phyloP scores from a whole-genome alignment of 2,329 filamentous ascomycete species.

The Ceratocystis destructans region DNA sequence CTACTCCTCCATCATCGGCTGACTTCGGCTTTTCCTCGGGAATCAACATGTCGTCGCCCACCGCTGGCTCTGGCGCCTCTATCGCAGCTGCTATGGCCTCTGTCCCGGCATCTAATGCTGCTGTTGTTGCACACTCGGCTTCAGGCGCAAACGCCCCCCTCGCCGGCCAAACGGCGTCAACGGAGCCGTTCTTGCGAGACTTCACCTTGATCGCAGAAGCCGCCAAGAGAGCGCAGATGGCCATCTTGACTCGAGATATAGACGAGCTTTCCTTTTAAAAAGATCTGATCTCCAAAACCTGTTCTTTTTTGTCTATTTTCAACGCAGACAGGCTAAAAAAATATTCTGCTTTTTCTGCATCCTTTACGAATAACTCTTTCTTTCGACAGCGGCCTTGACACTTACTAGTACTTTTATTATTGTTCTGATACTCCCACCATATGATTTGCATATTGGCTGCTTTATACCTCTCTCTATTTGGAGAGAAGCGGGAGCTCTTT shows the following conservation, averaged over 20 bases:
- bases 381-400: too few relatives aligned
- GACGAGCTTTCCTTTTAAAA: slow-evolving; percentile 50
- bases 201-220: slow-evolving; percentile 83
- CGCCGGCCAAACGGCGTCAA: slow-evolving; percentile 22
- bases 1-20: slow-evolving; percentile 20
- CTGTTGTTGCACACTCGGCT: not conserved
- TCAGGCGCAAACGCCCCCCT: slow-evolving; percentile 16
- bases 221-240: slow-evolving; percentile 83
- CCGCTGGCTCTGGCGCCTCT: slow-evolving; percentile 7
- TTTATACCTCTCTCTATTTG: too few relatives aligned
- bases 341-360: not conserved
- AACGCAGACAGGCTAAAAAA: not conserved
- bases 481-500: not conserved
- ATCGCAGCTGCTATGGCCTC: not conserved
- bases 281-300: not conserved
- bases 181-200: slow-evolving; percentile 56
- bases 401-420: too few relatives aligned
- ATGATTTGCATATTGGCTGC: too few relatives aligned
- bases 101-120: not conserved
- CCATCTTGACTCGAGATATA: slow-evolving; percentile 74
- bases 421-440: too few relatives aligned
- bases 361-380: not conserved
- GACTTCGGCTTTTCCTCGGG: slow-evolving; percentile 21
- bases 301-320: not conserved
- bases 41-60: slow-evolving; percentile 25